Percentiles rank a stretch among this genome's conserved stretches.
These are phyloP conservation scores for Cercospora sp. DNA, from an alignment of 2,329 filamentous ascomycete genomes.

Conservation along the genomic window DNA sequence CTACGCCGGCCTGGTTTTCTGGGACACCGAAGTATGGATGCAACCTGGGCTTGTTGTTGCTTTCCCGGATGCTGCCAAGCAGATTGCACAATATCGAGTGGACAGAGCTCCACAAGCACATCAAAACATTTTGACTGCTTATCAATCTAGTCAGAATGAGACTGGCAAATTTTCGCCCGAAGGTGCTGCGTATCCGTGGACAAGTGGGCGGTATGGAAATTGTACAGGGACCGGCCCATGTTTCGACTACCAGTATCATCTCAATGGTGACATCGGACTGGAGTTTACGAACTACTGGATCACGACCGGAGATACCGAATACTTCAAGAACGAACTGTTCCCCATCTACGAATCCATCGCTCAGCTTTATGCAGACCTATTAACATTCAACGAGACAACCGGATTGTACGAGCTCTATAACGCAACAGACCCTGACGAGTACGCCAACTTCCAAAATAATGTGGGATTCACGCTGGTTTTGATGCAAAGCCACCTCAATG, in stretches of 20 bases:
- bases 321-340: slow-evolving; percentile 58
- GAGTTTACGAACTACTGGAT: slow-evolving; percentile 63
- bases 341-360: slow-evolving; percentile 67
- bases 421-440: slow-evolving; percentile 73
- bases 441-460: slow-evolving; percentile 65
- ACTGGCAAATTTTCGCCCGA: slow-evolving; percentile 58
- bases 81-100: slow-evolving; percentile 65
- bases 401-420: slow-evolving; percentile 57
- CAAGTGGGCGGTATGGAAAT: slow-evolving; percentile 65
- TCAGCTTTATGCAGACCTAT: slow-evolving; percentile 60
- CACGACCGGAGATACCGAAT: slow-evolving; percentile 59
- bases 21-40: slow-evolving; percentile 70
- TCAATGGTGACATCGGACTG: slow-evolving; percentile 69
- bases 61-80: slow-evolving; percentile 62
- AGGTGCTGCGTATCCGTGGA: slow-evolving; percentile 68
- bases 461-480: slow-evolving; percentile 69
- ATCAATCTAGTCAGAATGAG: slow-evolving; percentile 60
- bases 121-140: slow-evolving; percentile 59
- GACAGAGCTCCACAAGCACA: slow-evolving; percentile 61
- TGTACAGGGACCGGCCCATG: slow-evolving; percentile 64
- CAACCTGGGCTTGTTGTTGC: slow-evolving; percentile 65
- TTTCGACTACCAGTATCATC: slow-evolving; percentile 71
- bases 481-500: slow-evolving; percentile 57
- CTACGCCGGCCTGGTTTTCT: slow-evolving; percentile 67
- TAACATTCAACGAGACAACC: slow-evolving; percentile 60